Evolutionary conservation across 2,329 filamentous ascomycete species (phyloP).

Genomic region (Xylaria multiplex): DNA sequence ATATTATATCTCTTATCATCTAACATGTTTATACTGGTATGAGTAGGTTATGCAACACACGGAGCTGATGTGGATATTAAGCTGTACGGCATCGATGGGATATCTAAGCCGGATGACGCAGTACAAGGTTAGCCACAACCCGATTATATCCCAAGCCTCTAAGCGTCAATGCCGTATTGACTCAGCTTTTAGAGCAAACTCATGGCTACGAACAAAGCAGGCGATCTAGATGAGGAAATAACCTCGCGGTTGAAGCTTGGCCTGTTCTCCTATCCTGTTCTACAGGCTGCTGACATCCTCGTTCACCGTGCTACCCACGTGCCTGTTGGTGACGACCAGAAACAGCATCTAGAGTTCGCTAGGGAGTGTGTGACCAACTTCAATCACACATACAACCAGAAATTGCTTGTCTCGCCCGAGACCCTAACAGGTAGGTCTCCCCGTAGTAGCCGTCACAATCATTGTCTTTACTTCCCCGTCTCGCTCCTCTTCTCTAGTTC

Average conservation of each 20-base stretch:
- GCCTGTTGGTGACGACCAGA: slow-evolving; percentile 95
- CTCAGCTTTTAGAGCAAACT: slow-evolving; percentile 73
- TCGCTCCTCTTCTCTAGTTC: background rate
- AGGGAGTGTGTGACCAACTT: slow-evolving; percentile 87
- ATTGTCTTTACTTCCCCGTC: background rate
- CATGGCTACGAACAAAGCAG: slow-evolving; percentile 67
- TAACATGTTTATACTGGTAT: slow-evolving; percentile 10
- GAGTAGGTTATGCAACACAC: slow-evolving; percentile 77
- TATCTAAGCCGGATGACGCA: slow-evolving; percentile 99
- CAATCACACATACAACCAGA: slow-evolving; percentile 74
- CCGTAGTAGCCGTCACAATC: background rate
- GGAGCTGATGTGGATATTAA: slow-evolving; percentile 97
- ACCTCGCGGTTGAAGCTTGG: slow-evolving; percentile 77
- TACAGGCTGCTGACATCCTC: slow-evolving; percentile 94
- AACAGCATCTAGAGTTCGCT: slow-evolving; percentile 92
- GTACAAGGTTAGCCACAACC: slow-evolving; percentile 77
- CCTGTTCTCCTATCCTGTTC: slow-evolving; percentile 93
- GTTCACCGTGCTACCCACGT: slow-evolving; percentile 93
- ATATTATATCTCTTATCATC: background rate
- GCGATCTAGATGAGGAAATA: slow-evolving; percentile 66
- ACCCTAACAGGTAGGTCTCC: slow-evolving; percentile 73
- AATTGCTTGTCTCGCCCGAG: slow-evolving; percentile 69
- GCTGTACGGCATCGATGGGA: slow-evolving; percentile 89
- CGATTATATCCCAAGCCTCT: slow-evolving; percentile 1
- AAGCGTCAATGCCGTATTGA: background rate